Base-by-base conservation (phyloP, 192 early-diverging fungal genomes). In the Phycomyces nitens region DNA sequence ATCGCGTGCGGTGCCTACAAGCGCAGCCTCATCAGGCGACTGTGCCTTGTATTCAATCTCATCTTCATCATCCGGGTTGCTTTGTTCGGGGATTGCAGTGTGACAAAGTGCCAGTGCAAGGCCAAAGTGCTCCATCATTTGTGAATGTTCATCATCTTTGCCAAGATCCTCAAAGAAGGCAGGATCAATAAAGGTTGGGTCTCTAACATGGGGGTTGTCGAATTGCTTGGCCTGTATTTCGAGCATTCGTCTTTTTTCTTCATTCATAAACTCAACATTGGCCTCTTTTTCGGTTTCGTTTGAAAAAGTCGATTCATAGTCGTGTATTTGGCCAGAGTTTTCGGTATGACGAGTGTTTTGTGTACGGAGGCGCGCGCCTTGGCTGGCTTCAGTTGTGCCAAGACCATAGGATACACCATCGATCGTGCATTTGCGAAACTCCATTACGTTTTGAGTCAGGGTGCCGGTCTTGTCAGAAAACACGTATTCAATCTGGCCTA, bases 381-480 rank as follows among this genome's bases (percentile, higher is more conserved):
- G 56, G 1, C 71, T 79, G 0, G 80, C 72, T 47, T 84, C 85
- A 0, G 84, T 84, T 27, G 83, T 76, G 22, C 83, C 85, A 26
- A 79, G 53, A 53, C 94, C 94, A 66, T 96, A 96, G 11, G 90
- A 76, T 15, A 86, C 77, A 15, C 94, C 96, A 27, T 86, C 86
- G 53, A 95, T 94, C 0, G 91, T 89, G 74, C 94, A 96, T 69
- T 91, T 89, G 51, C 89, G 88, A 63, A 95, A 96, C 74, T 92
- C 91, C 96, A 99, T 99, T 8, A 94, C 83, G 69, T 98, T 98
- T 66, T 92, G 89, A 0, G 96, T 98, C 49, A 98, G 73, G 2
- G 96, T 98, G 6, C 96, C 95, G 1, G 96, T 98, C 60, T 98
- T 98, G 80, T 98, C 96, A 38, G 90, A 91, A 70, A 98, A 97